Base-by-base conservation (phyloP, 352 stramenopile species). In the Phytopythium chamaehyphon region DNA sequence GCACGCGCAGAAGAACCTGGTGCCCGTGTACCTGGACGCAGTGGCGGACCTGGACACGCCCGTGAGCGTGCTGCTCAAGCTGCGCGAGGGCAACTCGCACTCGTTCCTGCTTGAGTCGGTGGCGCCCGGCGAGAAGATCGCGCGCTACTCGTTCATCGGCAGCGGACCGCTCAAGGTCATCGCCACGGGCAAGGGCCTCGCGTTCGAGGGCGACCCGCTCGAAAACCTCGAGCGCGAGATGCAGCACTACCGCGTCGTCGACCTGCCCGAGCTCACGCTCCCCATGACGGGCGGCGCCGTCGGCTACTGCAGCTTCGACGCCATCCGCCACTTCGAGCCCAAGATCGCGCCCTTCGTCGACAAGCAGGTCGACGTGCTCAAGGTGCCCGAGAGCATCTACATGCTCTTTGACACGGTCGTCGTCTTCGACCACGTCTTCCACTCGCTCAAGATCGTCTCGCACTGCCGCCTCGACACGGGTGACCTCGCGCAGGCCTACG, bases 331-430 rank as follows among this genome's bases (percentile, higher is more conserved):
- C 68, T 96, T 96, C 62, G 86, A 96, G 46, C 84, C 83, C 37
- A 87, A 76, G 57, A 73, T 94, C 28, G 83, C 80, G 39, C 83
- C 84, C 2, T 90, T 78, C 50, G 71, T 96, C 33, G 79, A 82
- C 22, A 61, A 63, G 8, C 86, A 96, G 54, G 73, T 69, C 42
- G 84, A 96, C 54, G 73, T 93, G 52, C 59, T 96, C 15, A 55
- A 86, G 26, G 78, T 94, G 18, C 86, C 86, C 15, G 86, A 96
- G 66, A 93, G 83, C 57, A 88, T 93, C 59, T 96, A 93, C 64
- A 96, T 96, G 86, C 83, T 96, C 55, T 93, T 93, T 40, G 78
- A 95, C 66, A 94, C 84, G 49, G 72, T 94, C 38, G 78, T 96
- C 39, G 83, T 95, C 28, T 96, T 96, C 58, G 86, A 96, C 63